Base-by-base conservation (phyloP, 768 basidiomycete species). In the Plicaturopsis crispa region DNA sequence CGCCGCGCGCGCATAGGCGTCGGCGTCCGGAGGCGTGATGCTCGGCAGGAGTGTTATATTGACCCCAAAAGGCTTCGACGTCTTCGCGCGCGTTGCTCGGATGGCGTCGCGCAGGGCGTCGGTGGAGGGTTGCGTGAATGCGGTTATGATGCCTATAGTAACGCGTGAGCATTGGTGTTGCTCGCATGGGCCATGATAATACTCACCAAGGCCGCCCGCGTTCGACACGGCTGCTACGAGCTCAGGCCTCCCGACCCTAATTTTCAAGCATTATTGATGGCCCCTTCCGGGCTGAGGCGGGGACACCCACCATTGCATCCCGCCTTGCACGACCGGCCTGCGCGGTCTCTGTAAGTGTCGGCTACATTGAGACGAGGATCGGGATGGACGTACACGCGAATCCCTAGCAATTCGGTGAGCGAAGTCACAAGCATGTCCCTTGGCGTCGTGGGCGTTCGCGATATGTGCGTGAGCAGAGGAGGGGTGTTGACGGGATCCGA, bases 21-120 rank as follows among this genome's bases (percentile, higher is more conserved):
- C 79, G 53, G 96, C 93, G 48, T 92, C 88, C 2, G 93, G 92
- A 0, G 90, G 90, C 39, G 79, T 86, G 49, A 96, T 94, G 23
- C 75, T 77, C 0, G 93, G 92, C 17, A 94, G 67, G n/a, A 91
- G 59, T 0, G 87, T 91, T 46, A 90, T 74, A 51, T 91, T 89
- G 36, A 89, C 85, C 10, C 85, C 88, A 54, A 94, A 88, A 3
- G 79, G 81, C 52, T 84, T 83, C 33, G 65, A 65, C 1, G 85
- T 87, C 18, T 80, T 59, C 32, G 65, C 68, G 31, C 73, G 68
- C 5, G 87, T 89, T 55, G 92, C 82, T 17, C 74, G 71, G 47
- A 97, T 93, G 16, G 85, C 89, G 11, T 62, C 50, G 17, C 89
- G 76, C 26, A 94, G 71, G 2, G 85, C 84, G 0, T 83, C 84